Conservation (phyloP, 495 filamentous ascomycete species). For the Hypoxylon perforatum region DNA sequence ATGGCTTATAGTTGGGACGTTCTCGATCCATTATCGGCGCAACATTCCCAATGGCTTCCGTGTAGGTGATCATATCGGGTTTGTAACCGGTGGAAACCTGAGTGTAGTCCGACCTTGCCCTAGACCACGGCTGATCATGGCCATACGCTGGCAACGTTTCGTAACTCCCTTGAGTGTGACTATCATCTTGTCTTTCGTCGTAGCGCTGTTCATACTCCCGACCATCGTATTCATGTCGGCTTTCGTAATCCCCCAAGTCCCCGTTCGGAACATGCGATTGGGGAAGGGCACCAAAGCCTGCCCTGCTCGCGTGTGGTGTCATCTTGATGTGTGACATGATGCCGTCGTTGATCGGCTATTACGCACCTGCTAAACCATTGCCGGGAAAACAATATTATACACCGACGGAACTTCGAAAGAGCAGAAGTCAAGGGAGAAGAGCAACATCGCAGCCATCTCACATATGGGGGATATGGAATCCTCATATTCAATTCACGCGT, state of each 20-base stretch:
- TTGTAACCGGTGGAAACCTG: slow-evolving; percentile 21
- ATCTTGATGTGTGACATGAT: slow-evolving; percentile 35
- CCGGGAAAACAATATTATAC: neutral
- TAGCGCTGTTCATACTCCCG: slow-evolving; percentile 13
- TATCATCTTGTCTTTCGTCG: neutral
- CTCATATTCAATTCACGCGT: slow-evolving; percentile 18
- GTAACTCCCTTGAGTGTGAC: neutral
- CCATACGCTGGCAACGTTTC: slow-evolving; percentile 6
- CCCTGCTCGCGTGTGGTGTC: slow-evolving; percentile 6
- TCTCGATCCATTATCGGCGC: slow-evolving; percentile 9
- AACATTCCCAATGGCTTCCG: slow-evolving; percentile 6
- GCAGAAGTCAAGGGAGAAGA: neutral
- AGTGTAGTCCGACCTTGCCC: slow-evolving; percentile 16
- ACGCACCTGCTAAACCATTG: slow-evolving; percentile 4
- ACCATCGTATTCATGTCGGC: slow-evolving; percentile 9
- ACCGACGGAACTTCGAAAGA: neutral
- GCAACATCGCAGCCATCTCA: neutral
- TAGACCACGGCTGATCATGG: slow-evolving; percentile 9
- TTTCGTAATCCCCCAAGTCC: slow-evolving; percentile 10
- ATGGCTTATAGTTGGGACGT: slow-evolving; percentile 48
- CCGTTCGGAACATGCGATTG: slow-evolving; percentile 18
- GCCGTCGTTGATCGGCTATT: neutral
- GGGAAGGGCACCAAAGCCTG: slow-evolving; percentile 22
- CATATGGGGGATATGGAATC: neutral
- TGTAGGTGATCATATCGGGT: slow-evolving; percentile 19